Evolutionary conservation across 371 early-diverging fungal species (phyloP).

Genomic region (Dentiscutata heterogama): DNA sequence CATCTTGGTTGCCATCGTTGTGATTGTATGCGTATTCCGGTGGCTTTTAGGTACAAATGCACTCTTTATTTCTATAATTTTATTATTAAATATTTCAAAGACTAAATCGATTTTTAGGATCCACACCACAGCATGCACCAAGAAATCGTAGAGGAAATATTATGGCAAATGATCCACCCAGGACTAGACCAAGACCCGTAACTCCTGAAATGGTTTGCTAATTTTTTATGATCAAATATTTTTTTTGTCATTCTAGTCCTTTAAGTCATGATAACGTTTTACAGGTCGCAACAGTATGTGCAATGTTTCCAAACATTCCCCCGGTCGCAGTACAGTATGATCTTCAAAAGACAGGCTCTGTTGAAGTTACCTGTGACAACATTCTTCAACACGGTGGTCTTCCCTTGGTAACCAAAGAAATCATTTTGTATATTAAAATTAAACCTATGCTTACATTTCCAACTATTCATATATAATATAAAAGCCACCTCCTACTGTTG

Average conservation of each 20-base stretch:
- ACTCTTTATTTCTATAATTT: background rate
- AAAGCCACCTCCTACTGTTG: conserved; percentile 17
- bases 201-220: conserved; percentile 43
- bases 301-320: conserved; percentile 91
- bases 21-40: conserved; percentile 77
- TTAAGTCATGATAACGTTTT: background rate
- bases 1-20: conserved; percentile 76
- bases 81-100: background rate
- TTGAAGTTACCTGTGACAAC: conserved; percentile 89
- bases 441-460: background rate
- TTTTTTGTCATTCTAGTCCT: background rate
- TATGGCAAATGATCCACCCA: conserved; percentile 15
- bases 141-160: conserved; percentile 24
- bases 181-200: conserved; percentile 31
- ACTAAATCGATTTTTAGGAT: background rate
- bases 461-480: background rate
- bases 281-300: conserved; percentile 78
- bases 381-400: conserved; percentile 82
- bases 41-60: conserved; percentile 75
- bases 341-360: conserved; percentile 87
- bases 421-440: background rate
- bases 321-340: conserved; percentile 86
- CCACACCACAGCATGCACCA: background rate
- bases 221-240: background rate
- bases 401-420: conserved; percentile 65